Percentiles rank a stretch among this genome's conserved stretches.
phyloP scores from a whole-genome alignment of 2,329 filamentous ascomycete species.

The Ophiostoma ips region DNA sequence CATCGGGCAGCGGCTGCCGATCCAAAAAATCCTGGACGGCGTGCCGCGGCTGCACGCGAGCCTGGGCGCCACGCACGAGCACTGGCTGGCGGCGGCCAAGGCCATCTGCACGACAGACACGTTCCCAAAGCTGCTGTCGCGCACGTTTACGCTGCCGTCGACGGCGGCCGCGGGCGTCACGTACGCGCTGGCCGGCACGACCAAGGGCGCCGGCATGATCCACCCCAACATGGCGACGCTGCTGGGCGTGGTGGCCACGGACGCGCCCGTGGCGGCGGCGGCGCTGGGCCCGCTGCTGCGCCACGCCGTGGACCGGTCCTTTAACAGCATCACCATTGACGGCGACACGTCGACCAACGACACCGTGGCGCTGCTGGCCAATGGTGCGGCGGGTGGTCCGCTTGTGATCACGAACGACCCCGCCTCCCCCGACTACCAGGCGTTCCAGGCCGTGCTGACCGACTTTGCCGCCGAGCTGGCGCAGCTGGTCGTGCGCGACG shows the following conservation, averaged over 20 bases:
- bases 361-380: slow-evolving; percentile 86
- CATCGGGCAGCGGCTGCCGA: slow-evolving; percentile 86
- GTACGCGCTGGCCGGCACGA: slow-evolving; percentile 86
- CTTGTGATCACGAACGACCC: slow-evolving; percentile 41
- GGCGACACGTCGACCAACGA: slow-evolving; percentile 97
- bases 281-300: slow-evolving; percentile 58
- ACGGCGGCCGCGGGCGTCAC: slow-evolving; percentile 46
- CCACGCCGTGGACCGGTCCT: slow-evolving; percentile 66
- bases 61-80: slow-evolving; percentile 61
- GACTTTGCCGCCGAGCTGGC: slow-evolving; percentile 72
- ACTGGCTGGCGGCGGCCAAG: slow-evolving; percentile 76
- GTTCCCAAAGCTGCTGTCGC: slow-evolving; percentile 88
- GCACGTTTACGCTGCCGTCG: slow-evolving; percentile 66
- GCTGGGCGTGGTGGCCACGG: slow-evolving; percentile 81
- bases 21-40: slow-evolving; percentile 72
- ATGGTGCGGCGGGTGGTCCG: slow-evolving; percentile 72
- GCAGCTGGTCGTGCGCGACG: slow-evolving; percentile 87
- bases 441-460: slow-evolving; percentile 57
- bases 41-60: slow-evolving; percentile 63
- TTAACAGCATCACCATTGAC: slow-evolving; percentile 95
- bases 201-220: slow-evolving; percentile 98
- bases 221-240: slow-evolving; percentile 98
- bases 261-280: slow-evolving; percentile 60
- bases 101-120: slow-evolving; percentile 98
- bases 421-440: slow-evolving; percentile 48